Base-by-base conservation (phyloP, 129 eudicot genomes). In the Flaveria linearis region DNA sequence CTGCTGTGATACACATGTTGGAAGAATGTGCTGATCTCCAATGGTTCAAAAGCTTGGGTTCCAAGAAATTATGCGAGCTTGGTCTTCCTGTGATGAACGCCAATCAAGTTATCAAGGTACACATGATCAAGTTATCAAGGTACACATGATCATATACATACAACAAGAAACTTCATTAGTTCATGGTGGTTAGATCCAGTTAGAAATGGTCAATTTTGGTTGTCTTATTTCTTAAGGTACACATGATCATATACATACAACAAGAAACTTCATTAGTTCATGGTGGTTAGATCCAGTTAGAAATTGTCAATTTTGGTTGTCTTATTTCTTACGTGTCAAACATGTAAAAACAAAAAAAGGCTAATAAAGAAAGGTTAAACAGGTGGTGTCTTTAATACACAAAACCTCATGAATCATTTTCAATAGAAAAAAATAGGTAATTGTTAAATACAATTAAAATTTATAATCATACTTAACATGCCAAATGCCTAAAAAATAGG, bases 1-100 rank as follows among this genome's bases (percentile, higher is more conserved):
- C 91, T 50, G 96, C 98, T 55, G 98, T 90, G 18, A 90, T 93
- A 50, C 97, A 90, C 90, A 93, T 93, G 97, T 76, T 90, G 55
- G 91, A 85, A 70, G 98, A 93, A 81, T 90, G 98, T 69, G 71
- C 90, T 2, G 98, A 92, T 65, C 90, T 88, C 64, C 97, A 87
- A 7, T 93, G 98, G 98, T 93, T 93, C 75, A 89, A 88, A 74
- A 89, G 85, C 80, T 93, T 82, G 91, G 98, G 98, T 26, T 68
- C 86, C 12, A 90, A 90, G 80, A 90, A 85, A 76, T 71, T 93
- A 55, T 87, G 76, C 14, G 98, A 93, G 26, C 87, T 93, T 47
- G 98, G 97, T 82, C 97, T 93, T 74, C 98, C 98, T 8, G 61
- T 85, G 20, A 90, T 90, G 96, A 88, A 74, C 20, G 23, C 91